phyloP scores from a whole-genome alignment of 805 yeast species.

The Ogataea parapolymorpha region DNA sequence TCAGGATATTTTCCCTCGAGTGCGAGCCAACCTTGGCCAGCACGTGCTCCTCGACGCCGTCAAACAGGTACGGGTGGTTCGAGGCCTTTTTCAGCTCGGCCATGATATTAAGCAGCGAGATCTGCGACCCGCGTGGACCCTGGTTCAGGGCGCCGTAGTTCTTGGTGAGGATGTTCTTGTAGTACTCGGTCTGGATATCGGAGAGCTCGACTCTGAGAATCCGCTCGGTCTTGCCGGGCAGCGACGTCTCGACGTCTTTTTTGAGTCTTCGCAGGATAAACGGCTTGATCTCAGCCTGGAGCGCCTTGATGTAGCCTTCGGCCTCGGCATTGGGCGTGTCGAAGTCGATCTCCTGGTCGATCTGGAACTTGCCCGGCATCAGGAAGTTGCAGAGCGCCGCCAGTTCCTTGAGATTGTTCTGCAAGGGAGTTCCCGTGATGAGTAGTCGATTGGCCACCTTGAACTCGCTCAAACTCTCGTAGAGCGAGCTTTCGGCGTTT shows the following conservation, averaged over 20 bases:
- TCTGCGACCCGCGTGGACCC: slow-evolving; percentile 75
- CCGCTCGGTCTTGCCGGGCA: slow-evolving; percentile 94
- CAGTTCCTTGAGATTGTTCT: slow-evolving; percentile 90
- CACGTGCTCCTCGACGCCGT: slow-evolving; percentile 85
- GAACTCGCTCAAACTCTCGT: slow-evolving; percentile 81
- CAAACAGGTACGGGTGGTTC: slow-evolving; percentile 94
- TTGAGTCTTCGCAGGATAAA: slow-evolving; percentile 89
- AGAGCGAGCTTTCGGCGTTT: slow-evolving; percentile 88
- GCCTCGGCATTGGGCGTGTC: slow-evolving; percentile 85
- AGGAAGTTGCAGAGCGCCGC: slow-evolving; percentile 93
- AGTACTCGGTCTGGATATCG: slow-evolving; percentile 92
- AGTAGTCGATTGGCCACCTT: slow-evolving; percentile 79
- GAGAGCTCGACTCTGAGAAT: slow-evolving; percentile 93
- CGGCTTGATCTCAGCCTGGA: slow-evolving; percentile 85
- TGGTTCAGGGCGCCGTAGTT: slow-evolving; percentile 89
- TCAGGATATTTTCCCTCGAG: slow-evolving; percentile 74
- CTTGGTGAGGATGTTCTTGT: slow-evolving; percentile 87
- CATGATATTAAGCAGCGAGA: slow-evolving; percentile 88
- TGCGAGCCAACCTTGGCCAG: slow-evolving; percentile 55
- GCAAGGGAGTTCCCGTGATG: slow-evolving; percentile 97
- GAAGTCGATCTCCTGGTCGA: slow-evolving; percentile 94
- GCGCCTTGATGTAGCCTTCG: slow-evolving; percentile 80
- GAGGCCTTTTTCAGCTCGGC: slow-evolving; percentile 95
- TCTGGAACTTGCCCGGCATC: slow-evolving; percentile 90
- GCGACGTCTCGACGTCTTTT: slow-evolving; percentile 94